Percentiles rank a stretch among this genome's conserved stretches.
Conservation (phyloP, 192 early-diverging fungal genomes). For the Obelidium mucronatum region DNA sequence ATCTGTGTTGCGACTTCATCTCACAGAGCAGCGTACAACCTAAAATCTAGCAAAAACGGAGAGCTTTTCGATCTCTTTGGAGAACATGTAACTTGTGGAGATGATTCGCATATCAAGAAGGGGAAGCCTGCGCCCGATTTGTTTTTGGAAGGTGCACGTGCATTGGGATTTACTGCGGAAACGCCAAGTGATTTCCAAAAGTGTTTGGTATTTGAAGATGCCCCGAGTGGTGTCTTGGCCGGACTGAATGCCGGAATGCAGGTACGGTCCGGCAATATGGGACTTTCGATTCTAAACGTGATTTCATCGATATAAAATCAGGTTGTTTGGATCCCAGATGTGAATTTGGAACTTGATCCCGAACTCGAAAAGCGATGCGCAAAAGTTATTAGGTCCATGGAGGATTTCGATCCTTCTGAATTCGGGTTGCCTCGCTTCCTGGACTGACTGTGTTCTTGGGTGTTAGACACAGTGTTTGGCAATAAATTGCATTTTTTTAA, state of each 20-base stretch:
- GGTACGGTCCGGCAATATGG: too few species aligned
- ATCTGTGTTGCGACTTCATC: slow-evolving; percentile 83
- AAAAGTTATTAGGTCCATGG: slow-evolving; percentile 37
- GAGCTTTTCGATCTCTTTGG: slow-evolving; percentile 83
- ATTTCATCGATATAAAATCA: too few species aligned
- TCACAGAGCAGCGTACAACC: slow-evolving; percentile 69
- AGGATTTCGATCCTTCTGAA: slow-evolving; percentile 51
- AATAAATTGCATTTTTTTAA: too few species aligned
- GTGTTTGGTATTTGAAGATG: slow-evolving; percentile 93
- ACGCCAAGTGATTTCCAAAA: slow-evolving; percentile 28
- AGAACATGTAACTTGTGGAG: slow-evolving; percentile 80
- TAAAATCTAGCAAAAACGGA: slow-evolving; percentile 77
- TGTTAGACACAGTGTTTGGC: too few species aligned
- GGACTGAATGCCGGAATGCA: slow-evolving; percentile 84
- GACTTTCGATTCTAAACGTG: too few species aligned
- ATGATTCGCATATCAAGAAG: slow-evolving; percentile 77
- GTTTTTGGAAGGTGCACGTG: slow-evolving; percentile 76
- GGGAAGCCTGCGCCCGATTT: slow-evolving; percentile 95
- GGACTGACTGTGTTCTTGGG: too few species aligned
- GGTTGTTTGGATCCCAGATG: slow-evolving; percentile 91
- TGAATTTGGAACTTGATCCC: slow-evolving; percentile 32
- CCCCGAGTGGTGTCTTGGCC: slow-evolving; percentile 81
- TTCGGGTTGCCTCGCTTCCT: slow-evolving; percentile 55
- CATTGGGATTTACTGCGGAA: slow-evolving; percentile 51
- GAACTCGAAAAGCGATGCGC: slow-evolving; percentile 5